Evolutionary conservation across 2,329 filamentous ascomycete genomes (phyloP), one percentile per base, ranked within the genome.

Genomic region (Epichloe hybrida): DNA sequence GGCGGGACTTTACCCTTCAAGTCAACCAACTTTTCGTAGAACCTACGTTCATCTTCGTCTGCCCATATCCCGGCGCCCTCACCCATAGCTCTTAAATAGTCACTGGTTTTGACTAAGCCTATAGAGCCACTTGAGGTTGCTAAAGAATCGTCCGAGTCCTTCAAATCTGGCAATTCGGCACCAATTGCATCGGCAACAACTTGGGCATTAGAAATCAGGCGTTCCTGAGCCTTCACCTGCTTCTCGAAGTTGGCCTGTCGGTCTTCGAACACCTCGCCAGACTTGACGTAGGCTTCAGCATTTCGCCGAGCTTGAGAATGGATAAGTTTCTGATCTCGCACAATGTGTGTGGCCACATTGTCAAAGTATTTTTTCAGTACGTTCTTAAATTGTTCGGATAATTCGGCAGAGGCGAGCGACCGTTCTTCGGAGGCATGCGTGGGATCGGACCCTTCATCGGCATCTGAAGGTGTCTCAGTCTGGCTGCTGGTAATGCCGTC

Each of bases 51-150:
- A 50, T 98, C 93, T 62, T 98, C 93, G 59, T 98, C 93, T 69
- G 96, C 90, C 93, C 93, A 98, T 55, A 98, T 97, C 0, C 93
- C 93, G 23, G 90, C 80, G 20, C 89, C 90, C 53, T 97, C 91
- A 21, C 84, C 85, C 64, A 94, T 87, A 12, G 89, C 90, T 38
- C 88, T 85, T 39, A 97, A 74, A 61, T 96, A 97, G 59, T 97
- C 91, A 0, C 88, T 88, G 11, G 90, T 86, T 69, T 96, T 97
- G 58, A 97, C 86, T 39, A 97, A 78, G 36, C 93, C 93, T 59
- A 98, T 96, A 1, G 85, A 84, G 49, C 87, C 83, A 61, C 86
- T 85, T 0, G 80, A 76, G 23, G 76, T 69, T 35, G 76, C 73
- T 42, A 84, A 77, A 21, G 79, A 70, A 51, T 86, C 80, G 46